Base-by-base conservation (phyloP, 331 rosid species). In the Ulmus americana region DNA sequence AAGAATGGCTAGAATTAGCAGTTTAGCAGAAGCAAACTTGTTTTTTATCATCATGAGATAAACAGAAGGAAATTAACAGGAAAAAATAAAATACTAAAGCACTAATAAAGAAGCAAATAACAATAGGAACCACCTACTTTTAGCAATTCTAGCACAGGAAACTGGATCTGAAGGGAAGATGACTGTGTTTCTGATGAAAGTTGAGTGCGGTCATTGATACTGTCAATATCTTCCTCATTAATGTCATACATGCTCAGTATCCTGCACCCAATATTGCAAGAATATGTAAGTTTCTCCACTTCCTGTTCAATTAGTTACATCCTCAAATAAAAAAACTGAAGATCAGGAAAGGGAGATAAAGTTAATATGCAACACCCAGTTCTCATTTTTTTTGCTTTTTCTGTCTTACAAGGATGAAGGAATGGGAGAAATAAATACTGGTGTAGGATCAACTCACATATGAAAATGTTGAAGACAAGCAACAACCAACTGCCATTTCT, bases 401-500 rank as follows among this genome's bases (percentile, higher is more conserved):
- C 16, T 5, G 9, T 18, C 18, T 63, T 11, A 11, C 12, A 5
- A 40, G 53, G 18, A 6, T 14, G 40, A 15, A 35, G 43, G 51
- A 41, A 28, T 28, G 35, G 35, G 35, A 28, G 35, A 28, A 28
- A 28, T 28, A 28, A 28, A 28, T 44, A 41, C 50, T 11, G 40
- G 4, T 8, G 16, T 44, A 42, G 38, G 75, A 77, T 45, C 54
- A 60, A 85, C 98, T 80, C 78, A 92, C 98, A 83, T 85, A 62
- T 77, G 90, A 76, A 92, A 92, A 81, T 92, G 95, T 65, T 83
- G 77, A 76, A 92, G 97, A 81, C 97, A 92, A 39, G 91, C 90
- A 52, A 83, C 84, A 75, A 87, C 95, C 77, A 92, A 80, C 80
- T 87, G 86, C 98, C 98, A 92, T 76, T 92, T 92, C 80, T 89